Base-by-base conservation (phyloP, 805 yeast species). In the Ogataea nitratoaversa region DNA sequence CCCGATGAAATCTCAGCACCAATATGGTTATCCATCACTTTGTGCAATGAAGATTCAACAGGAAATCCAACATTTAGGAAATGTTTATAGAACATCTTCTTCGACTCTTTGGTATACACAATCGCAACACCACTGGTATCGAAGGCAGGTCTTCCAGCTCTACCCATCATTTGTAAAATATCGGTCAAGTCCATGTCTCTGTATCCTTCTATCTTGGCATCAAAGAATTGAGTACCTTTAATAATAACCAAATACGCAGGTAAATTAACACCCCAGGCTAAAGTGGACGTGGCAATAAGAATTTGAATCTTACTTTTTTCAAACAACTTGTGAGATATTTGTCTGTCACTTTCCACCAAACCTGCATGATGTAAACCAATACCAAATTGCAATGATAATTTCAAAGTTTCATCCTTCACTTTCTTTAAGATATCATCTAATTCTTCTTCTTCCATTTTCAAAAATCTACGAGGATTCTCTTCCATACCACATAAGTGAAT, bases 311-410 rank as follows among this genome's bases (percentile, higher is more conserved):
- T 82, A 32, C 62, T 79, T n/a, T 69, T 62, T 42, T 82, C 87
- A 60, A 84, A 84, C 29, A 84, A 61, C 50, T 78, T 78, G 53
- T 84, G 91, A 4, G 85, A 74, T 13, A 84, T 71, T 47, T 76
- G 76, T 43, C 93, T 70, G 56, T 84, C 93, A 16, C 77, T 67
- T 46, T 84, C 88, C 9, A 81, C 85, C 38, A 84, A 66, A 50
- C 93, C 93, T 23, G 93, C 91, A 65, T 84, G 93, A 62, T 84
- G 91, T 37, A 84, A 67, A 1, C 85, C 93, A 56, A 84, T 83
- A 31, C 93, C 93, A 57, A 83, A 83, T 51, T 84, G 91, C 44
- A 84, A 64, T 0, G 89, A 72, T 32, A 89, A 65, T 47, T 74
- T 74, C 38, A 89, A 69, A 2, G 96, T 86, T 24, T 88, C 96